Evolutionary conservation across 805 yeast genomes (phyloP).

Genomic region (Wickerhamomyces chaumierensis): DNA sequence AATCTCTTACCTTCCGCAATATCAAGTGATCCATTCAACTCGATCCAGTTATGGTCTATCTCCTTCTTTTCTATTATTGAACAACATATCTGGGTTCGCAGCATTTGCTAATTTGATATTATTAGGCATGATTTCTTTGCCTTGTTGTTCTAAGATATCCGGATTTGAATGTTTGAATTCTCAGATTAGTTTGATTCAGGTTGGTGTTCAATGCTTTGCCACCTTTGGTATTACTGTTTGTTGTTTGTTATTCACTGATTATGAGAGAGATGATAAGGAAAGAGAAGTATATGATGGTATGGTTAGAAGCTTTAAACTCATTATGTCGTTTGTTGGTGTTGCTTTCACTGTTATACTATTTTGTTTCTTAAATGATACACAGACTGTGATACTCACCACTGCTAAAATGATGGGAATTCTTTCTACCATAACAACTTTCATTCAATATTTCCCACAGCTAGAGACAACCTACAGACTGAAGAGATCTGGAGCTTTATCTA

Average conservation of each 20-base stretch:
- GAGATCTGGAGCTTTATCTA: conserved; percentile 71
- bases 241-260: conserved; percentile 36
- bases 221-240: conserved; percentile 46
- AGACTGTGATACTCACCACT: conserved; percentile 20
- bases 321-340: conserved; percentile 23
- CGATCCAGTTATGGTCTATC: conserved; percentile 70
- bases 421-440: conserved; percentile 50
- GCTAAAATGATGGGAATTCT: conserved; percentile 56
- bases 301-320: conserved; percentile 22
- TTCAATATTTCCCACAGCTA: conserved; percentile 76
- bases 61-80: conserved; percentile 59
- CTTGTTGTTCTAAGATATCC: conserved; percentile 43
- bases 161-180: conserved; percentile 54
- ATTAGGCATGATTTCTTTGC: conserved; percentile 46
- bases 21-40: conserved; percentile 42
- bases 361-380: conserved; percentile 15
- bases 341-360: conserved; percentile 25
- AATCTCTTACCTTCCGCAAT: conserved; percentile 69
- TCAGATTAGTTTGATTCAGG: conserved; percentile 55
- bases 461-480: conserved; percentile 55
- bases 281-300: conserved; percentile 24
- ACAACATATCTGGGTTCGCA: conserved; percentile 57
- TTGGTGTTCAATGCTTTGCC: conserved; percentile 49
- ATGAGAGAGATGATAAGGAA: conserved; percentile 32
- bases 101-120: conserved; percentile 57